A percentile compares a stretch with the other conserved stretches of the same genome.
phyloP scores from a whole-genome alignment of 2,329 filamentous ascomycete genomes.

The Aspergillus novofumigatus region DNA sequence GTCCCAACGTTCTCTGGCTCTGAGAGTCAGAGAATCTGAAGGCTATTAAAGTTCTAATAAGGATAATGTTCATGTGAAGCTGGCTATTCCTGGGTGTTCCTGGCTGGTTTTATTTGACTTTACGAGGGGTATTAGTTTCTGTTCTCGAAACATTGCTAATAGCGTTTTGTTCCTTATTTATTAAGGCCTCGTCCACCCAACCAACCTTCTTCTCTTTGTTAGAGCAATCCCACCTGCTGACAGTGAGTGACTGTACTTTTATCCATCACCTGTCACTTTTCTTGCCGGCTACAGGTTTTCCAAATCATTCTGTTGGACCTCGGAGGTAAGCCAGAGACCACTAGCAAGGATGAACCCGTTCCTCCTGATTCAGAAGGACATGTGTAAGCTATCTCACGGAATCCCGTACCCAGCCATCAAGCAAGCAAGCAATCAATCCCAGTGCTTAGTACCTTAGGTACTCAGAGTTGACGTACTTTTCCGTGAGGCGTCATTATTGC shows the following conservation, averaged over 20 bases:
- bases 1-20: conserved; percentile 5
- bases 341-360: neutral
- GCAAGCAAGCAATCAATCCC: neutral
- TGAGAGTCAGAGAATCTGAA: neutral
- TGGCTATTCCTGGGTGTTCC: neutral
- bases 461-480: neutral
- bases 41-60: neutral
- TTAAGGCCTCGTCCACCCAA: neutral
- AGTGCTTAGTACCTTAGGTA: neutral
- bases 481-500: neutral
- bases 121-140: conserved; percentile 8
- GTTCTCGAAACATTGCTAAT: neutral
- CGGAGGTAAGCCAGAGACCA: neutral
- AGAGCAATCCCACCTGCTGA: neutral
- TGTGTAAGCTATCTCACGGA: neutral
- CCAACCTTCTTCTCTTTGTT: neutral
- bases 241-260: neutral
- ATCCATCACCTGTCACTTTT: neutral
- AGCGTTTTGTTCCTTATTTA: neutral
- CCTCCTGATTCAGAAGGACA: neutral
- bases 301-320: neutral
- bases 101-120: neutral
- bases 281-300: neutral
- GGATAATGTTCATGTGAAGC: neutral
- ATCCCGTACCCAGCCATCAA: neutral